These are phyloP conservation scores for Fusarium sp. DNA, from an alignment of 2,329 filamentous ascomycete genomes.

Conservation along the genomic window DNA sequence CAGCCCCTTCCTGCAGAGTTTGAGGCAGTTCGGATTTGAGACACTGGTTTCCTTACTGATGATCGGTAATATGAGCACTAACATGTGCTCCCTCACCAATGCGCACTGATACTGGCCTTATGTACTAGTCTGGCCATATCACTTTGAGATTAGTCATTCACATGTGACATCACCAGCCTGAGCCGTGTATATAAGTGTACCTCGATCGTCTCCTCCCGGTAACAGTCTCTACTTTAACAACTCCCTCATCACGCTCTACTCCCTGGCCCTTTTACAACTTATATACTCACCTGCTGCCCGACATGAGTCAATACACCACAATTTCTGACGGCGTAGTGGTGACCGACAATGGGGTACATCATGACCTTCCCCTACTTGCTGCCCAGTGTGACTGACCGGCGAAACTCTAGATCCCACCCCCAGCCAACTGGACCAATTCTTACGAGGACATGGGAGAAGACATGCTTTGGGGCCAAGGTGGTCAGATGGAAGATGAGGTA, in stretches of 20 bases:
- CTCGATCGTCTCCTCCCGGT: neutral
- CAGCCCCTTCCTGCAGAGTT: neutral
- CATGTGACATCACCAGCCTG: neutral
- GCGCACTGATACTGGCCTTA: neutral
- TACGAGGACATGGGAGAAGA: neutral
- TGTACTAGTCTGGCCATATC: neutral
- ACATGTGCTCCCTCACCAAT: rapidly evolving
- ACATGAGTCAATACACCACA: neutral
- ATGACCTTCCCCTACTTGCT: neutral
- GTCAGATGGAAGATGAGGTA: neutral
- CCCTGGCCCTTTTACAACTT: rapidly evolving
- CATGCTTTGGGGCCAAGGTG: neutral
- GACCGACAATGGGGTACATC: neutral
- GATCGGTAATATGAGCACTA: neutral
- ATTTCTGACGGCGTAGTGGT: neutral
- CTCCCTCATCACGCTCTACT: rapidly evolving
- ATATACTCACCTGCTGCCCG: rapidly evolving
- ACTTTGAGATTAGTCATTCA: rapidly evolving
- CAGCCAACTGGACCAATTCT: neutral
- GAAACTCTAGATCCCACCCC: neutral
- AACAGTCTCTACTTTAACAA: rapidly evolving
- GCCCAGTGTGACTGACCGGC: neutral
- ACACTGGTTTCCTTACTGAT: neutral
- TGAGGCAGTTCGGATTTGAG: neutral
- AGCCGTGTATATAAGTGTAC: neutral